Evolutionary conservation across 2,329 filamentous ascomycete genomes (phyloP).

Genomic region (Tolypocladium album): DNA sequence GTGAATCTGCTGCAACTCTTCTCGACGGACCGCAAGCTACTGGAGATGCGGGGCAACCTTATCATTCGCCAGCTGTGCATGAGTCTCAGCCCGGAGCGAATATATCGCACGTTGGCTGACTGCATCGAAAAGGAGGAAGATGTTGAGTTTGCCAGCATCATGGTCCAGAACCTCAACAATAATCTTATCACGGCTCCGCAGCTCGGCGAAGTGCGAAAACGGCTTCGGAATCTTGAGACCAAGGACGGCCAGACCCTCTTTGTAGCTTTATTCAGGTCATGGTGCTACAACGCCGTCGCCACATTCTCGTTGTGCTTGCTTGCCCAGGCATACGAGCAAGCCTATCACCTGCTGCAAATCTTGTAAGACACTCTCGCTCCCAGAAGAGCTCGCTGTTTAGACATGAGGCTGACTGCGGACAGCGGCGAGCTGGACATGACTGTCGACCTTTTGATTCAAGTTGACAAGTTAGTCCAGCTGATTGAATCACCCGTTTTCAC

Average conservation of each 20-base stretch:
- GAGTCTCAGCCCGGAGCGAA: conserved; percentile 85
- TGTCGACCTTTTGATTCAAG: conserved; percentile 96
- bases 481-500: conserved; percentile 97
- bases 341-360: conserved; percentile 89
- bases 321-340: conserved; percentile 95
- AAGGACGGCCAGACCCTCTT: conserved; percentile 96
- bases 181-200: conserved; percentile 97
- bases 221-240: conserved; percentile 81
- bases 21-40: conserved; percentile 79
- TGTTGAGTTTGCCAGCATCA: conserved; percentile 96
- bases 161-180: conserved; percentile 99
- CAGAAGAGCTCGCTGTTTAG: not conserved
- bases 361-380: conserved; percentile 49
- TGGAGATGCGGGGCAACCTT: conserved; percentile 88
- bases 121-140: conserved; percentile 97
- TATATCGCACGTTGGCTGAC: conserved; percentile 90
- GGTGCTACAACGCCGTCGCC: conserved; percentile 97
- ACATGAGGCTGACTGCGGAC: conserved; percentile 4
- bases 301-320: conserved; percentile 94
- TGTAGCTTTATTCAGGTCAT: conserved; percentile 85
- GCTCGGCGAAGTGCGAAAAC: conserved; percentile 78
- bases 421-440: conserved; percentile 98
- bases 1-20: conserved; percentile 91
- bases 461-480: conserved; percentile 94
- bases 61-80: conserved; percentile 94